Evolutionary conservation across 192 early-diverging fungal genomes (phyloP), one percentile per base, ranked within the genome.

Genomic region (Kappamyces sp.): DNA sequence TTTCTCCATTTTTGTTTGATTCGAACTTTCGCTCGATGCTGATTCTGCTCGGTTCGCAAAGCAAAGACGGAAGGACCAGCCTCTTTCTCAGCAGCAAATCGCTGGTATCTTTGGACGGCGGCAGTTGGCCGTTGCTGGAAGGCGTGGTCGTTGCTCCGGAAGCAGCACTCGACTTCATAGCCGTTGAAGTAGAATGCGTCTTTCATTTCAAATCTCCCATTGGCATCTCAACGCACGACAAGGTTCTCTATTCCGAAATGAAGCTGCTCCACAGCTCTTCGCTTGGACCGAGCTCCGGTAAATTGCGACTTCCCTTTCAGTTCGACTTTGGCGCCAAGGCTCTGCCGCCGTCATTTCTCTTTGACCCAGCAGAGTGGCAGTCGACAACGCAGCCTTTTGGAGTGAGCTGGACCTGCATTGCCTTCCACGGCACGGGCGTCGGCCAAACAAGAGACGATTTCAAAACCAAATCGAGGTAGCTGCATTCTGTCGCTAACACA

Each of bases 251-350:
- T 23, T 23, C 23, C 23, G 23, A 23, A 23, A 23, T 23, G 23
- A 23, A 23, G 23, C 23, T 23, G 23, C 23, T 23, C 23, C 23
- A 23, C 23, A 23, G 23, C 23, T 23, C 23, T 23, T 23, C 23
- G 23, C 23, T 23, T 23, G 23, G 23, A 23, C 23, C 23, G 23
- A 23, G 23, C 23, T 23, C 23, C 23, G 55, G 36, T 10, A 35
- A 57, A 23, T 23, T 40, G 13, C 41, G 47, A 15, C 47, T 40
- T 40, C 32, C 5, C 10, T 57, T 57, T n/a, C 6, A 31, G 2
- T 57, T 57, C 33, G 15, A 40, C 15, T 57, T 57, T 57, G 55
- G 55, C 4, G 42, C 55, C 2, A 57, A 57, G 34, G 55, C 55
- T 0, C n/a, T 57, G 9, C 36, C 36, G 32, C 55, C 55, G 7